phyloP scores from a whole-genome alignment of 768 basidiomycete genomes.

The Epithele typhae region DNA sequence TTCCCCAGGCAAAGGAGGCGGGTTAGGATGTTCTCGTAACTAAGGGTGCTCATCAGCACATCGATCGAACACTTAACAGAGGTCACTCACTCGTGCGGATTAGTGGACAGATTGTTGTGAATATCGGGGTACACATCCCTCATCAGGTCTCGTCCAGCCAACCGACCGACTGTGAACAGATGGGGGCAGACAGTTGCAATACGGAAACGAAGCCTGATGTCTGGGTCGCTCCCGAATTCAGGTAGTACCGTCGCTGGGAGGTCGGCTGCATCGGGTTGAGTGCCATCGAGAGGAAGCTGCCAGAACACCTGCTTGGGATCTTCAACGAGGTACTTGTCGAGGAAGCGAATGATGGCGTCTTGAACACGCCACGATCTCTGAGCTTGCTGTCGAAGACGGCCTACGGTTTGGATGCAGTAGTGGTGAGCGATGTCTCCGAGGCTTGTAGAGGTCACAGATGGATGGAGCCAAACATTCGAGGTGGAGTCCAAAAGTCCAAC shows the following conservation, averaged over 20 bases:
- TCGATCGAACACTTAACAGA: neutral
- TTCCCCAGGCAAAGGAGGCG: constrained; percentile 69
- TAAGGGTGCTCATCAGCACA: neutral
- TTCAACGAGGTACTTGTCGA: constrained; percentile 56
- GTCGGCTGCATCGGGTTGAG: constrained; percentile 15
- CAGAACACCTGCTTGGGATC: constrained; percentile 59
- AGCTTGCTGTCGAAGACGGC: constrained; percentile 34
- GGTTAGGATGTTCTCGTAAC: constrained; percentile 48
- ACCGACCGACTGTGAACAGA: constrained; percentile 49
- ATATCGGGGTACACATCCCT: constrained; percentile 44
- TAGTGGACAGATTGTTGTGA: constrained; percentile 37
- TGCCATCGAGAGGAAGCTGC: constrained; percentile 12
- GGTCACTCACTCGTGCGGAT: constrained; percentile 46
- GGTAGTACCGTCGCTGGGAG: constrained; percentile 48
- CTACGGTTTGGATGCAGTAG: constrained; percentile 26
- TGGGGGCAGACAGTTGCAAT: constrained; percentile 55
- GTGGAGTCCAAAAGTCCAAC: constrained; percentile 66
- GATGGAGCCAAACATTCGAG: constrained; percentile 50
- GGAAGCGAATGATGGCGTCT: constrained; percentile 57
- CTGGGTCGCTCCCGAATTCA: constrained; percentile 56
- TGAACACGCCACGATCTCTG: constrained; percentile 65
- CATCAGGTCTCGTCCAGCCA: constrained; percentile 26
- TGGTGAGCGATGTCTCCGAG: constrained; percentile 40
- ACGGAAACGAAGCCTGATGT: constrained; percentile 83
- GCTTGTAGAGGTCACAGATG: constrained; percentile 16